These are phyloP conservation scores for Geranium rotundifolium DNA, from an alignment of 345 rosid genomes.

Conservation along the genomic window DNA sequence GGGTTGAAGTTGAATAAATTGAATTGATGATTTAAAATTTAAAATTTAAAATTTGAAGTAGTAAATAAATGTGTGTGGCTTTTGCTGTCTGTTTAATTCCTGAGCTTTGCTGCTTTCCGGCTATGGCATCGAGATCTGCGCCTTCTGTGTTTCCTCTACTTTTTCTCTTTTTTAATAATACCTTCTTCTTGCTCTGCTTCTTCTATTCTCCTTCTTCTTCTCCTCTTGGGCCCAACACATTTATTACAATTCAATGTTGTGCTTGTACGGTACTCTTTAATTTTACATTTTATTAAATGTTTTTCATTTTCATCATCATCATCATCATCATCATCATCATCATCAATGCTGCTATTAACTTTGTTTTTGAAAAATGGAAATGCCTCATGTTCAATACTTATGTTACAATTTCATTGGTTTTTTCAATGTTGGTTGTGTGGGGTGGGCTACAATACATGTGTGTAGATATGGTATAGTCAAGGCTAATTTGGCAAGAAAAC, in stretches of 20 bases:
- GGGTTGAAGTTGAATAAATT: too few relatives aligned
- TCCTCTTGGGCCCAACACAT: background rate
- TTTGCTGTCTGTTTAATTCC: background rate
- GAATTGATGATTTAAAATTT: too few relatives aligned
- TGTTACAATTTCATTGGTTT: background rate
- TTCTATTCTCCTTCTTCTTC: background rate
- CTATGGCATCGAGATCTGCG: background rate
- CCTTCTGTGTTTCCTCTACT: background rate
- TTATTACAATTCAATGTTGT: background rate
- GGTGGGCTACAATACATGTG: background rate
- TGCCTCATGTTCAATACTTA: too few relatives aligned
- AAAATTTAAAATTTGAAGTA: too few relatives aligned
- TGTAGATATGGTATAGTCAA: background rate
- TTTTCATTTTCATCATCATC: background rate
- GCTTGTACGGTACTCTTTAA: background rate
- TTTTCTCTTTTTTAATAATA: too few relatives aligned
- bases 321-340: background rate
- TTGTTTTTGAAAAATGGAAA: too few relatives aligned
- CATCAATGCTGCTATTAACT: too few relatives aligned
- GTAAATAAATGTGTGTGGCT: background rate
- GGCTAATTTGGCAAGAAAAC: background rate
- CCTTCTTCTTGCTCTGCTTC: background rate
- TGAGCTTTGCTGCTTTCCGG: background rate
- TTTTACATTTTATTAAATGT: too few relatives aligned
- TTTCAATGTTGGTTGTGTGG: too few relatives aligned